Conservation (phyloP, 495 filamentous ascomycete species). For the Beverwykella pulmonaria region DNA sequence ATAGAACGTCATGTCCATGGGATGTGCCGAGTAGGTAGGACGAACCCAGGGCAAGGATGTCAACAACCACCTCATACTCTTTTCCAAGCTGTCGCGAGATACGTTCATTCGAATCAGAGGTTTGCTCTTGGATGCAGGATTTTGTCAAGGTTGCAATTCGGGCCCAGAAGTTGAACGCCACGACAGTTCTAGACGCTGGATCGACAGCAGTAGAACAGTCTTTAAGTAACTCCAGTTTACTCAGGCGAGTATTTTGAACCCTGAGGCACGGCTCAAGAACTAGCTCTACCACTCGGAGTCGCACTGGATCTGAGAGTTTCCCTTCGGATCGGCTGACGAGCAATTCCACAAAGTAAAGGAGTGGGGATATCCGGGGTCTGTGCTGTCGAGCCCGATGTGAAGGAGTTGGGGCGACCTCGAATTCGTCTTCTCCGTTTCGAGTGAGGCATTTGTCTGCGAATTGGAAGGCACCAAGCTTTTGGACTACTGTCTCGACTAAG, state of each 20-base stretch:
- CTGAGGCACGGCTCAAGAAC: slow-evolving; percentile 30
- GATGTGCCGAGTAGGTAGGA: neutral
- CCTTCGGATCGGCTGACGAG: slow-evolving; percentile 29
- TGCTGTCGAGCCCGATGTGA: slow-evolving; percentile 42
- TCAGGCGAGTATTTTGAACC: slow-evolving; percentile 27
- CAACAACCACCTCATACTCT: slow-evolving; percentile 31
- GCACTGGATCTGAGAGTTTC: slow-evolving; percentile 27
- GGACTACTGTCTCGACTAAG: slow-evolving; percentile 63
- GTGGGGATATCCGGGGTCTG: slow-evolving; percentile 36
- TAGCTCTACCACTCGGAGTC: slow-evolving; percentile 15
- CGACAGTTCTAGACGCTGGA: neutral
- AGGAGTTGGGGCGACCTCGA: slow-evolving; percentile 45
- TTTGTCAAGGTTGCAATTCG: slow-evolving; percentile 14
- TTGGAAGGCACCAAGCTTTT: slow-evolving; percentile 67
- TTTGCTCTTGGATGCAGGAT: slow-evolving; percentile 18
- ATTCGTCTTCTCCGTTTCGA: slow-evolving; percentile 27
- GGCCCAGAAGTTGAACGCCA: slow-evolving; percentile 27
- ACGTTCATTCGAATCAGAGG: slow-evolving; percentile 19
- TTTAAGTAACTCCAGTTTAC: slow-evolving; percentile 32
- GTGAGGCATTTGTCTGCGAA: slow-evolving; percentile 76
- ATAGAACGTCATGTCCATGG: slow-evolving; percentile 51
- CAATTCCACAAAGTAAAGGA: slow-evolving; percentile 40
- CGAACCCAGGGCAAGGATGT: slow-evolving; percentile 34
- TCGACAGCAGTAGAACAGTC: slow-evolving; percentile 23
- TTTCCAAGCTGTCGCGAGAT: slow-evolving; percentile 30